Evolutionary conservation across 2,329 filamentous ascomycete species (phyloP), one percentile per base, ranked within the genome.

Genomic region (Hirsutella thompsonii): DNA sequence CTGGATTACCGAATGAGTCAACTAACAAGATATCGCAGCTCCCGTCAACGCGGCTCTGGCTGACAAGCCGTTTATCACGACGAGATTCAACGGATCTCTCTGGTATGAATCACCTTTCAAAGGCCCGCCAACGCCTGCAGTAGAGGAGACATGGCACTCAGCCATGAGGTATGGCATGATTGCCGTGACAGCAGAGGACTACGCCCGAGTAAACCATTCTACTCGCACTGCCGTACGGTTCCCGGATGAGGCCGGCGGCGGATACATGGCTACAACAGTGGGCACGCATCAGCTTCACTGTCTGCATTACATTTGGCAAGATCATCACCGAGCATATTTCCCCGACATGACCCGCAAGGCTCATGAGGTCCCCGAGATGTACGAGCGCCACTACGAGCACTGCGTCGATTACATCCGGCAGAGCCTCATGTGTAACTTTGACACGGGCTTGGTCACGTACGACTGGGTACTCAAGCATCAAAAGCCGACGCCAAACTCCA

Each of bases 331-430:
- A 13, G 39, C 16, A 21, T 44, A 29, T 2, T 44, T 44, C 21
- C 30, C 39, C 4, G 33, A 42, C 16, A 37, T 35, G 11, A n/a
- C 26, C 11, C 21, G 20, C 16, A 42, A 37, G 23, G 37, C 30
- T 20, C n/a, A 36, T 11, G 42, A 30, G 29, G 36, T 29, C 3
- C 36, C 42, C 20, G 42, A 44, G 10, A 32, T 44, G 39, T 44
- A 41, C 32, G 42, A 44, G 39, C 39, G 43, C 8, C 43, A 45
- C 19, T 45, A 37, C 20, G 43, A 45, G 37, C 42, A 66, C 49
- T 64, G 62, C 48, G 54, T 65, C 42, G 61, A 62, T 42, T 64
- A 64, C 38, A 53, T 64, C 42, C 53, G 62, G 8, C 61, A 64
- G 43, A 55, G 56, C 4, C 55, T 63, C 42, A 62, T 64, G 60